phyloP scores from a whole-genome alignment of 441 rosid genomes.

The Adansonia gregorii region DNA sequence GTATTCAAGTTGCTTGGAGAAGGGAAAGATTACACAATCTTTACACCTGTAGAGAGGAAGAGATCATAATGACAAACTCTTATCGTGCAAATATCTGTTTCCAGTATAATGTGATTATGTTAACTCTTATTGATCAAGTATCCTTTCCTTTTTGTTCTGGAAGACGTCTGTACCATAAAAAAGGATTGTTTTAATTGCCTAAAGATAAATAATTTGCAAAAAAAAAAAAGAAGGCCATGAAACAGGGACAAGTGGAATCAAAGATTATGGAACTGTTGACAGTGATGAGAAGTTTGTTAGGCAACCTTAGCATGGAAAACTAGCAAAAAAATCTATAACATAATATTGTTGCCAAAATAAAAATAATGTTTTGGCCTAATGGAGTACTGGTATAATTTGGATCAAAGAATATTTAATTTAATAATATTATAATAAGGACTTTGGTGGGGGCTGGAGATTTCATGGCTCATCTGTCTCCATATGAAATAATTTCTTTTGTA shows the following conservation, averaged over 20 bases:
- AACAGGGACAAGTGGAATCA: background rate
- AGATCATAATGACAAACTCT: conserved; percentile 13
- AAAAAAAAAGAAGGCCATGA: background rate
- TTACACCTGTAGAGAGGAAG: conserved; percentile 1
- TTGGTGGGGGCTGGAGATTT: background rate
- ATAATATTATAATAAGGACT: background rate
- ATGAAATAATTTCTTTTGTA: no score
- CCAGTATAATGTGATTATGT: no score
- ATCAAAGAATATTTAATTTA: background rate
- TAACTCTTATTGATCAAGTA: background rate
- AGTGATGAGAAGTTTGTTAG: background rate
- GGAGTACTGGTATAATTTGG: background rate
- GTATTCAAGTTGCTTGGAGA: background rate
- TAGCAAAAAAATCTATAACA: background rate
- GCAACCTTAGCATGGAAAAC: background rate
- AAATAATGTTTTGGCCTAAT: background rate
- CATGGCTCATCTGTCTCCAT: no score
- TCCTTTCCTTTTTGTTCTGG: background rate
- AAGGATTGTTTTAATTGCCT: background rate
- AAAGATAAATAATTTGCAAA: background rate
- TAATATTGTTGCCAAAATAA: background rate
- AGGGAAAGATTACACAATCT: background rate
- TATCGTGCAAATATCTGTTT: background rate
- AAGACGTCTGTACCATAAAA: background rate
- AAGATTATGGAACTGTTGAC: background rate